Conservation (phyloP, 495 filamentous ascomycete genomes). For the Pseudevernia furfuracea region DNA sequence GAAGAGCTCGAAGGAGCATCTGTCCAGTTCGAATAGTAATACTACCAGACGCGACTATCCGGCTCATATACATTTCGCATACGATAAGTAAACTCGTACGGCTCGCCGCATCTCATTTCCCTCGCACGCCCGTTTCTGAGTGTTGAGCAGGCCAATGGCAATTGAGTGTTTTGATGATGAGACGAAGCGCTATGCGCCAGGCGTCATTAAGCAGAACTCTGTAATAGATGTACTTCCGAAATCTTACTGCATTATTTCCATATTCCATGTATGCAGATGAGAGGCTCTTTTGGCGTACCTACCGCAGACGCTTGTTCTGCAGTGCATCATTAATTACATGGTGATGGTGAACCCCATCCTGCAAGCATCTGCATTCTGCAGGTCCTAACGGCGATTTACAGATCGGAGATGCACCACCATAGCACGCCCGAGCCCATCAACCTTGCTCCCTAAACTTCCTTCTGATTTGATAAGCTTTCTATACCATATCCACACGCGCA, state of each 20-base stretch:
- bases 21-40: neutral
- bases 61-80: constrained; percentile 1
- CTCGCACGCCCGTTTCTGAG: neutral
- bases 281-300: constrained; percentile 4
- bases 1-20: constrained; percentile 3
- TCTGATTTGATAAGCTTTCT: constrained; percentile 13
- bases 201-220: constrained; percentile 14
- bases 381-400: neutral
- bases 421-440: neutral
- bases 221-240: constrained; percentile 4
- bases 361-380: constrained; percentile 13
- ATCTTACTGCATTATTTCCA: neutral
- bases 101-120: constrained; percentile 11
- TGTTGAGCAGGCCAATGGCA: constrained; percentile 12
- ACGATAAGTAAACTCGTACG: constrained; percentile 1
- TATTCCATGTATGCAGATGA: neutral
- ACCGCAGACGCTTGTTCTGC: constrained; percentile 4
- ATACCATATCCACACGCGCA: constrained; percentile 8
- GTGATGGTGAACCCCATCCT: neutral
- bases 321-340: too few relatives aligned
- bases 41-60: constrained; percentile 15
- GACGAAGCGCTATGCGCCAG: constrained; percentile 22
- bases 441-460: neutral
- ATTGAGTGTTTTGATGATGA: neutral
- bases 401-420: constrained; percentile 14